Evolutionary conservation across 345 rosid species (phyloP).

Genomic region (Camelina sativa): DNA sequence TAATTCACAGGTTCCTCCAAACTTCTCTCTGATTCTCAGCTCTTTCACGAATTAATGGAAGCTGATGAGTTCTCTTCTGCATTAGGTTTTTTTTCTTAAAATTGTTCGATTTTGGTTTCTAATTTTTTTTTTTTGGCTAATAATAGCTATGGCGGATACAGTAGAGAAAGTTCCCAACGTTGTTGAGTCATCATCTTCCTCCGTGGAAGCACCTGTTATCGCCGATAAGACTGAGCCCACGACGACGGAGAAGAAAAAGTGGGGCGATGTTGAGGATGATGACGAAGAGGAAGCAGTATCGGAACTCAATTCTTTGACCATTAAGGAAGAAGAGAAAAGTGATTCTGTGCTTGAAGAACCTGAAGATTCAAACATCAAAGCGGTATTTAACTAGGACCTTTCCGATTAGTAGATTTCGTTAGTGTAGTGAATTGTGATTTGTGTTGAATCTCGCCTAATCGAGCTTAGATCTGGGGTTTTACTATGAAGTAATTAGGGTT

Average conservation of each 20-base stretch:
- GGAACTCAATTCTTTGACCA: constrained; percentile 51
- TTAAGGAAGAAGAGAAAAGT: constrained; percentile 58
- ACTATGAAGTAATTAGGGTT: constrained; percentile 1
- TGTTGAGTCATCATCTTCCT: constrained; percentile 10
- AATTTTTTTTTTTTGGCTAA: not conserved
- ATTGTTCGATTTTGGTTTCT: constrained; percentile 21
- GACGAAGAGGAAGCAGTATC: constrained; percentile 50
- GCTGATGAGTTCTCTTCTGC: not conserved
- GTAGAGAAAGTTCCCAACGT: constrained; percentile 35
- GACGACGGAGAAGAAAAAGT: not conserved
- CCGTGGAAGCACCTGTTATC: not conserved
- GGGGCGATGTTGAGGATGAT: constrained; percentile 34
- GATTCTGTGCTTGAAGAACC: constrained; percentile 79
- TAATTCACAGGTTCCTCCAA: not conserved
- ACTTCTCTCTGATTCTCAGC: constrained; percentile 4
- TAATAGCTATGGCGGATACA: constrained; percentile 44
- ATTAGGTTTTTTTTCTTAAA: not conserved
- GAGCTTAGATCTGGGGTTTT: constrained; percentile 30
- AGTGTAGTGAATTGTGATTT: constrained; percentile 4
- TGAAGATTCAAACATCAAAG: constrained; percentile 79
- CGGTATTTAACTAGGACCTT: constrained; percentile 47
- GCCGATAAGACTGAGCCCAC: not conserved
- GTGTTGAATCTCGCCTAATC: not conserved
- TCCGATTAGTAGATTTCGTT: not conserved
- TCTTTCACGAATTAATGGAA: not conserved